Percentiles rank a stretch among this genome's conserved stretches.
Conservation (phyloP, 768 basidiomycete genomes). For the Gloeophyllum trabeum region DNA sequence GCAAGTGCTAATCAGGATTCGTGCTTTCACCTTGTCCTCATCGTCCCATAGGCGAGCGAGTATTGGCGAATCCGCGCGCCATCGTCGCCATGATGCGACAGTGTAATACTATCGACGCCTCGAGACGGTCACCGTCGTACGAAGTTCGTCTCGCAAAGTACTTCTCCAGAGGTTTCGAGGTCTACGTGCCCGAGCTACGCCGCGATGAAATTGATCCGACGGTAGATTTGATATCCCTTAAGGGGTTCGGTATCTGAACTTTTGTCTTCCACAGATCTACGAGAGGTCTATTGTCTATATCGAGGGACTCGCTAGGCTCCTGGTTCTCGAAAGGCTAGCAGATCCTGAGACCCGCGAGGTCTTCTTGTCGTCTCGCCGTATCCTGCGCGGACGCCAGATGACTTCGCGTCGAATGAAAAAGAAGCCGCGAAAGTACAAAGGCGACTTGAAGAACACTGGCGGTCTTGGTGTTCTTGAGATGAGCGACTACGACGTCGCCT, state of each 20-base stretch:
- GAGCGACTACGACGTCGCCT: conserved; percentile 45
- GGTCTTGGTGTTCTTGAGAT: conserved; percentile 34
- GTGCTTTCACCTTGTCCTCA: neutral
- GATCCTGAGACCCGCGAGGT: conserved; percentile 28
- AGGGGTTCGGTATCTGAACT: neutral
- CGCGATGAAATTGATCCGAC: conserved; percentile 49
- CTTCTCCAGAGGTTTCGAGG: conserved; percentile 39
- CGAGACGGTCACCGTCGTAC: conserved; percentile 53
- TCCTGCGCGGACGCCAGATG: conserved; percentile 37
- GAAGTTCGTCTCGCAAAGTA: conserved; percentile 55
- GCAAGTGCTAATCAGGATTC: neutral
- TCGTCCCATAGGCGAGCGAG: conserved; percentile 23
- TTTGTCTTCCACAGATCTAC: conserved; percentile 29
- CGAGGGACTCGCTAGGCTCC: conserved; percentile 47
- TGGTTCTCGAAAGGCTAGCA: conserved; percentile 49
- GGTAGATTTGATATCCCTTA: conserved; percentile 18
- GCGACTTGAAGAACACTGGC: conserved; percentile 38
- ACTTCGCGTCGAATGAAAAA: conserved; percentile 20
- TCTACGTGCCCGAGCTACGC: conserved; percentile 39
- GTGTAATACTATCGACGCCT: conserved; percentile 50
- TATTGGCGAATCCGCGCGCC: conserved; percentile 50
- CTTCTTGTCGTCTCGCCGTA: conserved; percentile 37
- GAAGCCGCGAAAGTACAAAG: conserved; percentile 26
- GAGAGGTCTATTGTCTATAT: conserved; percentile 47
- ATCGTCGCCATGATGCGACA: conserved; percentile 58